Conservation (phyloP, 2,329 filamentous ascomycete genomes). For the Penicillium glabrum region DNA sequence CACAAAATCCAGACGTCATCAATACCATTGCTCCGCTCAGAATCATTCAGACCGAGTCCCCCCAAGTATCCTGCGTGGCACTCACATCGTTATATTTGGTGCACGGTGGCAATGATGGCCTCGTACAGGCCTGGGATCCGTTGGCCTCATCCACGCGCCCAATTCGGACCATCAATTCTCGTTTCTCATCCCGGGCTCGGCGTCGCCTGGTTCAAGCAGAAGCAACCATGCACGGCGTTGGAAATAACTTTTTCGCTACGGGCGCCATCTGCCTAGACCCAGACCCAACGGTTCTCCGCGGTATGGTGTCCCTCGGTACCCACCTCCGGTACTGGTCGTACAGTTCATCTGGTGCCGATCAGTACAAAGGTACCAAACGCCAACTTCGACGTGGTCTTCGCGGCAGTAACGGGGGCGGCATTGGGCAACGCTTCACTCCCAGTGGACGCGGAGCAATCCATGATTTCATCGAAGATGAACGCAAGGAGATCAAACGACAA, state of each 20-base stretch:
- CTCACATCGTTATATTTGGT: constrained; percentile 84
- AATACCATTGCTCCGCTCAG: constrained; percentile 71
- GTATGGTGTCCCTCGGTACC: constrained; percentile 82
- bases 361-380: constrained; percentile 76
- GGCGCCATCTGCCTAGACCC: constrained; percentile 85
- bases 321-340: constrained; percentile 93
- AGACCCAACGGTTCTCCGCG: constrained; percentile 79
- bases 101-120: constrained; percentile 89
- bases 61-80: constrained; percentile 78
- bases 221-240: constrained; percentile 65
- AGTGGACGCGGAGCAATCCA: constrained; percentile 69
- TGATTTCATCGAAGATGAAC: constrained; percentile 84
- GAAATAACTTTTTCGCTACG: constrained; percentile 76
- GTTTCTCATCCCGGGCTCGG: constrained; percentile 77
- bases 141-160: constrained; percentile 76
- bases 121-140: constrained; percentile 97
- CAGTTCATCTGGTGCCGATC: constrained; percentile 73
- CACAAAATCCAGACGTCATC: constrained; percentile 53
- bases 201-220: constrained; percentile 70
- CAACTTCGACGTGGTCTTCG: constrained; percentile 69
- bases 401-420: constrained; percentile 57
- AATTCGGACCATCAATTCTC: constrained; percentile 81
- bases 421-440: constrained; percentile 58
- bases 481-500: constrained; percentile 74
- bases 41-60: constrained; percentile 85